phyloP scores from a whole-genome alignment of 2,329 filamentous ascomycete species.

The Coleophoma cylindrospora region DNA sequence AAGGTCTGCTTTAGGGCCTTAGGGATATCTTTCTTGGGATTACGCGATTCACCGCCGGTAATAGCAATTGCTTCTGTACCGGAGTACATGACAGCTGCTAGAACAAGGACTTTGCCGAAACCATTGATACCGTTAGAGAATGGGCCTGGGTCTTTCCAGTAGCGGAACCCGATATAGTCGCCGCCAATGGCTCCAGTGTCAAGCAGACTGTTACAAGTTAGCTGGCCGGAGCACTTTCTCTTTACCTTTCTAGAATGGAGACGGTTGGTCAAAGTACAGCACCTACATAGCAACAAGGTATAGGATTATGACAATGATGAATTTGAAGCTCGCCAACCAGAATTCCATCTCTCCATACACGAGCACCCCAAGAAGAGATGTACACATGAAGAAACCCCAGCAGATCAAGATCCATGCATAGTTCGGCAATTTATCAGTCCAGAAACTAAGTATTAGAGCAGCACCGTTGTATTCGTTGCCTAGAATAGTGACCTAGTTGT shows the following conservation, averaged over 20 bases:
- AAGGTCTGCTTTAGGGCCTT: conserved; percentile 54
- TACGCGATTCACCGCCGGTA: conserved; percentile 55
- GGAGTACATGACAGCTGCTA: conserved; percentile 35
- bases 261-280: not conserved
- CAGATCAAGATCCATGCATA: conserved; percentile 42
- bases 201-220: conserved; percentile 29
- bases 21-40: conserved; percentile 50
- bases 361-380: conserved; percentile 35
- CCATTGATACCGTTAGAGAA: conserved; percentile 42
- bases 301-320: not conserved
- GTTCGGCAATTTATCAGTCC: conserved; percentile 39
- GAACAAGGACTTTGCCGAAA: conserved; percentile 40
- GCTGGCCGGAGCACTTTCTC: not conserved
- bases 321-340: conserved; percentile 38
- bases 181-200: conserved; percentile 43
- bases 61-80: conserved; percentile 32
- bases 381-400: conserved; percentile 35
- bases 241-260: not conserved
- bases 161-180: conserved; percentile 42
- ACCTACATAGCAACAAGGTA: not conserved
- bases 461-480: conserved; percentile 82
- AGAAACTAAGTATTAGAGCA: conserved; percentile 74
- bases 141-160: conserved; percentile 36
- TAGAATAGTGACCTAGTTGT: conserved; percentile 66
- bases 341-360: conserved; percentile 51